Evolutionary conservation across 1,284 basidiomycete species (phyloP).

Genomic region (Pholiota adiposa): DNA sequence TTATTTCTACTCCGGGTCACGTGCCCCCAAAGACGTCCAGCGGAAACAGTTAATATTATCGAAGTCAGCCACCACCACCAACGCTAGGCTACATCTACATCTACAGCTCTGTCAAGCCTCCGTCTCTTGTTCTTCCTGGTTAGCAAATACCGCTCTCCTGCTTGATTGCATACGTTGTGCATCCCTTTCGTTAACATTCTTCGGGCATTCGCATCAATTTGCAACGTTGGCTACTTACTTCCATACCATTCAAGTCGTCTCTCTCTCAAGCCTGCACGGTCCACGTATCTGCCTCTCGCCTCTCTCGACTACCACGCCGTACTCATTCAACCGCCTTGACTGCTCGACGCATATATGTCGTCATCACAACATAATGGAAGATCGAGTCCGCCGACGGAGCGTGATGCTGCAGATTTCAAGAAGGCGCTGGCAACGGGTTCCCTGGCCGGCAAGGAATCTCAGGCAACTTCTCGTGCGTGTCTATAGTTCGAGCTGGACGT

Average conservation of each 20-base stretch:
- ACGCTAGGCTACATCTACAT: background rate
- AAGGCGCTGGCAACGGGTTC: constrained; percentile 63
- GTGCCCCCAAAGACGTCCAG: too few species aligned
- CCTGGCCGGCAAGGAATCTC: constrained; percentile 36
- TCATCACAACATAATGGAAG: constrained; percentile 16
- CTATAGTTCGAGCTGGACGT: too few species aligned
- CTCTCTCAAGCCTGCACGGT: background rate
- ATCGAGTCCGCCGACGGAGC: constrained; percentile 24
- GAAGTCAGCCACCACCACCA: background rate
- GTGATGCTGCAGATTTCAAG: constrained; percentile 64
- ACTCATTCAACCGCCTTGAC: background rate
- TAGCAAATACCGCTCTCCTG: background rate
- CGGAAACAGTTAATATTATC: background rate
- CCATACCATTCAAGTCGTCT: constrained; percentile 1
- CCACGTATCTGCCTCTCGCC: background rate
- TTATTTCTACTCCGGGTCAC: too few species aligned
- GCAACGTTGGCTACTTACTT: background rate
- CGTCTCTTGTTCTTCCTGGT: background rate
- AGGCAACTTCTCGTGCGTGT: constrained; percentile 40
- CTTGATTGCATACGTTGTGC: background rate
- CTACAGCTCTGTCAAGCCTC: background rate
- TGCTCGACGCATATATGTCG: constrained; percentile 5
- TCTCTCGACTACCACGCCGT: background rate
- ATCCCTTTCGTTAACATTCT: constrained; percentile 3
- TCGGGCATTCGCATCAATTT: background rate